Percentiles rank a stretch among this genome's conserved stretches.
Conservation (phyloP, 495 filamentous ascomycete genomes). For the Aspergillus incahuasiensis region DNA sequence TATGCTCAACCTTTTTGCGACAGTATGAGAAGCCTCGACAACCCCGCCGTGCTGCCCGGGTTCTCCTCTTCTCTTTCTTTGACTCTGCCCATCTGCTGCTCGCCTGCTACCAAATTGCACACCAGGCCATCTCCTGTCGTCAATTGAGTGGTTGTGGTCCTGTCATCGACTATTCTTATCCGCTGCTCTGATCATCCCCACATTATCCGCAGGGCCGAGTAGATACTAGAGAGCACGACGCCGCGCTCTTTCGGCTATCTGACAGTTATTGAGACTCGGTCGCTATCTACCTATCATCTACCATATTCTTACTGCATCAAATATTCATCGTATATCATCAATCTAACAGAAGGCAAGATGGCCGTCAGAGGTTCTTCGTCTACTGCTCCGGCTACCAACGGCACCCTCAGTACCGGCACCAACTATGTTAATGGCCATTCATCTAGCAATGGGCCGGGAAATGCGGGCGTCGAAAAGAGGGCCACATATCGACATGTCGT, state of each 20-base stretch:
- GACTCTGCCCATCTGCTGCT: slow-evolving; percentile 1
- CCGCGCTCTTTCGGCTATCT: not conserved
- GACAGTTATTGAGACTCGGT: not conserved
- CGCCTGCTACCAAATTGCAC: not conserved
- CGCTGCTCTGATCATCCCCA: slow-evolving; percentile 13
- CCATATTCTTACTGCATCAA: not conserved
- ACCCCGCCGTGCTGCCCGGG: slow-evolving; percentile 15
- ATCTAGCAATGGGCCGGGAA: not conserved
- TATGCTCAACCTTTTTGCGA: slow-evolving; percentile 15
- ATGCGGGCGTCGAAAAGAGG: slow-evolving; percentile 12
- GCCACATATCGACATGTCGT: slow-evolving; percentile 83
- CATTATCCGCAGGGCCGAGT: slow-evolving; percentile 6
- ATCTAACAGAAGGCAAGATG: not conserved
- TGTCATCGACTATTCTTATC: slow-evolving; percentile 3
- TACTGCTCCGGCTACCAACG: not conserved
- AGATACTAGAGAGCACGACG: not conserved
- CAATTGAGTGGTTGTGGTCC: slow-evolving; percentile 6
- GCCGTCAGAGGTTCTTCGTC: not conserved
- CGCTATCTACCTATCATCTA: not conserved
- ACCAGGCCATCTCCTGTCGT: slow-evolving; percentile 9
- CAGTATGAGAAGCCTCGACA: slow-evolving; percentile 9
- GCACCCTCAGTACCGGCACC: not conserved
- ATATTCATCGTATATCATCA: not conserved
- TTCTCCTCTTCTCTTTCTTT: slow-evolving; percentile 1
- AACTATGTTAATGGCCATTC: slow-evolving; percentile 5